phyloP scores from a whole-genome alignment of 108 stramenopile genomes.

The Cylindrotheca closterium region DNA sequence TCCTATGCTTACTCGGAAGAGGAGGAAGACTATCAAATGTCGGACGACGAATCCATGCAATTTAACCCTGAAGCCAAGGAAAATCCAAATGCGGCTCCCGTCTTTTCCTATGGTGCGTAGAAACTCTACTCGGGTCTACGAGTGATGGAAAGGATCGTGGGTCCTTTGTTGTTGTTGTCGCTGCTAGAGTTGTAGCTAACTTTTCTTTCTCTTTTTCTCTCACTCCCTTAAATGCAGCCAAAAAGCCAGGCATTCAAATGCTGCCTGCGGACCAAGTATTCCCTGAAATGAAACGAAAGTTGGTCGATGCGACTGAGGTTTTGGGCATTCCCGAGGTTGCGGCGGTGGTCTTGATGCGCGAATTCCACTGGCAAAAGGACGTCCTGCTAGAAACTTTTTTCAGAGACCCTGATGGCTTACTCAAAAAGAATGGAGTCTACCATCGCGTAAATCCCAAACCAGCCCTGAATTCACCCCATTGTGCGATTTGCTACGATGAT shows the following conservation, averaged over 20 bases:
- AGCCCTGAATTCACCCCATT: constrained; percentile 36
- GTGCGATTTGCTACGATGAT: constrained; percentile 90
- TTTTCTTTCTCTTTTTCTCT: not conserved
- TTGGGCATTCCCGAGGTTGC: constrained; percentile 77
- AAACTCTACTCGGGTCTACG: not conserved
- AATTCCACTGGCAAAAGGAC: constrained; percentile 93
- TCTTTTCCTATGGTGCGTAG: constrained; percentile 19
- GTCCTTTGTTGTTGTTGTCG: not conserved
- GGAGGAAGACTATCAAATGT: constrained; percentile 31
- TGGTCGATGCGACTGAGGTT: constrained; percentile 77
- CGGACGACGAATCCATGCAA: constrained; percentile 29
- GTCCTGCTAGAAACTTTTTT: constrained; percentile 83
- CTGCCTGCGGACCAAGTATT: constrained; percentile 62
- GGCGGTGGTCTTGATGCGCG: constrained; percentile 86
- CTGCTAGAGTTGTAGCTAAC: no score
- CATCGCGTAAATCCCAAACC: constrained; percentile 30
- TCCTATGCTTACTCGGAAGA: constrained; percentile 35
- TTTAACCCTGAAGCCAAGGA: constrained; percentile 17
- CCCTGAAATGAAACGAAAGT: constrained; percentile 66
- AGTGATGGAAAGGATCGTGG: not conserved
- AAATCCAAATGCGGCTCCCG: constrained; percentile 42
- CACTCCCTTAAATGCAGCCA: not conserved
- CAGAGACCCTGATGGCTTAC: constrained; percentile 59
- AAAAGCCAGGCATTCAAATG: constrained; percentile 63
- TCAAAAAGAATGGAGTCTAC: constrained; percentile 75